phyloP scores from a whole-genome alignment of 208 protist genomes.

The Crithidia mellificae region DNA sequence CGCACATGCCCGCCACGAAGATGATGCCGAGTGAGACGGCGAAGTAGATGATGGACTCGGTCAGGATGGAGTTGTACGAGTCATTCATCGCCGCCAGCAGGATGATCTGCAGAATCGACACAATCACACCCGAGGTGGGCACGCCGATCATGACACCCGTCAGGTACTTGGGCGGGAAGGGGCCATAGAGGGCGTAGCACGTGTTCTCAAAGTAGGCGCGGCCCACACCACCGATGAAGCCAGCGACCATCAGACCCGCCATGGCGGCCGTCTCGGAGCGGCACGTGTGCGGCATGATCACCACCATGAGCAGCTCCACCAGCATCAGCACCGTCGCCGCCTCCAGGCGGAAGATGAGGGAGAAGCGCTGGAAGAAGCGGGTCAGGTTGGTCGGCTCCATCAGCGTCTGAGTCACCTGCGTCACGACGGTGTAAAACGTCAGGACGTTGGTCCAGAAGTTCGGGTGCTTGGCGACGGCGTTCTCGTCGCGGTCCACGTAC shows the following conservation, averaged over 20 bases:
- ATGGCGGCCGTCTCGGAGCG: conserved; percentile 42
- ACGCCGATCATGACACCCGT: conserved; percentile 61
- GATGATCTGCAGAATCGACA: conserved; percentile 66
- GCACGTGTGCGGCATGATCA: conserved; percentile 40
- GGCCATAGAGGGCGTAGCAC: conserved; percentile 69
- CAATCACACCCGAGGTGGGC: conserved; percentile 41
- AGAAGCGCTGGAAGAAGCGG: conserved; percentile 51
- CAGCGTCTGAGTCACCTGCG: conserved; percentile 59
- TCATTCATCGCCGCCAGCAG: conserved; percentile 57
- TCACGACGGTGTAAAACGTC: conserved; percentile 72
- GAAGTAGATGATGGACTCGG: conserved; percentile 69
- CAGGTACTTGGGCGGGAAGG: conserved; percentile 56
- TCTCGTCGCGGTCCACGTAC: conserved; percentile 40
- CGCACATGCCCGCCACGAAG: conserved; percentile 28
- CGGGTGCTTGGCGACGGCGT: conserved; percentile 33
- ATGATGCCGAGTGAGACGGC: conserved; percentile 51
- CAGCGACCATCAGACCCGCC: conserved; percentile 44
- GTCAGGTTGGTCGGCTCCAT: conserved; percentile 50
- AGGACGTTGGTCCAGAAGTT: conserved; percentile 60
- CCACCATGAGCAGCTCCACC: conserved; percentile 50
- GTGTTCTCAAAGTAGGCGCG: conserved; percentile 73
- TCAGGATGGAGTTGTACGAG: conserved; percentile 42
- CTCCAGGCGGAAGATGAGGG: conserved; percentile 44
- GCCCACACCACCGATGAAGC: conserved; percentile 48
- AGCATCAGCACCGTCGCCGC: conserved; percentile 39